Evolutionary conservation across 2,329 filamentous ascomycete species (phyloP), one percentile per base, ranked within the genome.

Genomic region (Taxawa tesnikishii): DNA sequence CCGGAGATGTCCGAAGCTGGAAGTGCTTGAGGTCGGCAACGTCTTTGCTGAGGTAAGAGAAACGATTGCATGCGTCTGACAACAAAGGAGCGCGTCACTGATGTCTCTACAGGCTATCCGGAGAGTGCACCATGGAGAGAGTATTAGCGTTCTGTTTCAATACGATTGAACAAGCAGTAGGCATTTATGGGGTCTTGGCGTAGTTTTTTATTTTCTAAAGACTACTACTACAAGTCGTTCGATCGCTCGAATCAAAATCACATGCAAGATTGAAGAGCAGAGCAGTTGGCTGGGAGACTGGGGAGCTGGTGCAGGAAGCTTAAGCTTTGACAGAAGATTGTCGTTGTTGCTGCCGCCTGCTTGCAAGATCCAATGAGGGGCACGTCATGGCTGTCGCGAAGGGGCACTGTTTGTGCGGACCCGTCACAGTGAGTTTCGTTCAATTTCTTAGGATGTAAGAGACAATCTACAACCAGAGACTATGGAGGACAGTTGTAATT

Each of bases 61-160:
- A 25, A 13, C 30, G 9, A 12, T 7, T 12, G 33, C 39, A 39
- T 29, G 33, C 29, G 35, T 21, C 10, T 18, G 2, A 12, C 13
- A 7, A 15, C 5, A 28, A 13, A 36, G 50, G 55, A 41, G 13
- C 21, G 10, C 15, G 26, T 14, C 23, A 31, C 35, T 44, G 28
- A 44, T 30, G 26, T 14, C 12, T 29, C 3, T 15, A 12, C 36
- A 76, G 73, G 75, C 90, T 31, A 94, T 96, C 46, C 81, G 90
- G 41, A 76, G 90, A 41, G 88, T 96, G 37, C 90, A 98, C 60
- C 87, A 96, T 57, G 90, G 90, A 49, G 90, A 98, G 64, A 94
- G 84, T 50, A 94, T 98, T 60, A 94, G 85, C 55, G 83, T 90
- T 39, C 70, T 98, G 31, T 98, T 98, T 60, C 79, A 85, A 53